A percentile compares a stretch with the other conserved stretches of the same genome.
Conservation (phyloP, 1,284 basidiomycete species). For the Porogramme epimiltina region DNA sequence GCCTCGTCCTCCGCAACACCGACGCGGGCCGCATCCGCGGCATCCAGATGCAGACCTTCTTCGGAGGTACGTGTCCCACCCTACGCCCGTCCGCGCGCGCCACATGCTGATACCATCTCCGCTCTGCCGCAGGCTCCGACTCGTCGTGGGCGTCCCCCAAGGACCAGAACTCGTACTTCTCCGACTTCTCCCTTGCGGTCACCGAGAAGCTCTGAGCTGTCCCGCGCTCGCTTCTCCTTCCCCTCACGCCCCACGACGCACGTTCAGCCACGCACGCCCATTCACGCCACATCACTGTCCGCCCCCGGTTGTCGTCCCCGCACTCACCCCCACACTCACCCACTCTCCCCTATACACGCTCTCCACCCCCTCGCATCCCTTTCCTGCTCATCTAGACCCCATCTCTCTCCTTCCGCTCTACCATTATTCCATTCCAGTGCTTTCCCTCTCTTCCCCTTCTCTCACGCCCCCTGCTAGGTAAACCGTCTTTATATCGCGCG, state of each 20-base stretch:
- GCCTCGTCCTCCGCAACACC: constrained; percentile 50
- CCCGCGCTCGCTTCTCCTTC: constrained; percentile 7
- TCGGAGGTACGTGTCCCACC: constrained; percentile 47
- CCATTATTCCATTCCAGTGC: too few relatives aligned
- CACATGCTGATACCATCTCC: neutral
- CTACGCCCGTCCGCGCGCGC: neutral
- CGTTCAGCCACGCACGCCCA: neutral
- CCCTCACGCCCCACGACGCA: constrained; percentile 4
- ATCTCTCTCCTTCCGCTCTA: neutral
- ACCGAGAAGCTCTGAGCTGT: constrained; percentile 47
- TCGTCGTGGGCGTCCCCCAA: constrained; percentile 54
- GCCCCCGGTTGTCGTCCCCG: neutral
- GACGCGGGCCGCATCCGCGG: constrained; percentile 52
- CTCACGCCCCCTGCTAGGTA: neutral
- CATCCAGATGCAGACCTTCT: constrained; percentile 71
- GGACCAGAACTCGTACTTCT: constrained; percentile 60
- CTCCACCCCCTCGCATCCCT: neutral
- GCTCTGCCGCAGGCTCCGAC: constrained; percentile 40
- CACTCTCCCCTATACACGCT: constrained; percentile 1
- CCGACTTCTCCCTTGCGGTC: constrained; percentile 66
- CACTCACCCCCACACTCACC: neutral
- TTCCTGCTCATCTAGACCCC: constrained; percentile 2
- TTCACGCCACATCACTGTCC: neutral
- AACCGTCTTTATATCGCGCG: constrained; percentile 3
- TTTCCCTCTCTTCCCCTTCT: constrained; percentile 4